Evolutionary conservation across 106 monocot species (phyloP).

Genomic region (Acanthochlamys bracteata): DNA sequence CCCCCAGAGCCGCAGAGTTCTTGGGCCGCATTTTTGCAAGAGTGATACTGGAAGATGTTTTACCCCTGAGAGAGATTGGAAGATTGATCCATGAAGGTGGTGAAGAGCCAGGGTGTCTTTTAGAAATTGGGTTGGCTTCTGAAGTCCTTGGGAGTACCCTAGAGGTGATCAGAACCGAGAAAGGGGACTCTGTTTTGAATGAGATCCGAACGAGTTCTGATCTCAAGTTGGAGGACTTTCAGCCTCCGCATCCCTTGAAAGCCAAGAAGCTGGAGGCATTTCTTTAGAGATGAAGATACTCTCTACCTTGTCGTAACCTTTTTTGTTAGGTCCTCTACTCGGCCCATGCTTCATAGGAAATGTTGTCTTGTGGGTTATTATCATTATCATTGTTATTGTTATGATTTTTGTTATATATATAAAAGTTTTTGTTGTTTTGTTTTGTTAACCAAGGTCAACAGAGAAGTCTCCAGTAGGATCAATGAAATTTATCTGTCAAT

Average conservation of each 20-base stretch:
- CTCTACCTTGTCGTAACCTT: neutral
- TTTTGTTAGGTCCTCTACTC: neutral
- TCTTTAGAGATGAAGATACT: conserved; percentile 3
- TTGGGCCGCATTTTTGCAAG: conserved; percentile 64
- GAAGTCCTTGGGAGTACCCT: conserved; percentile 61
- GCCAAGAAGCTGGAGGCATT: conserved; percentile 9
- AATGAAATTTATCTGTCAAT: too few species aligned
- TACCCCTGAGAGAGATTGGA: conserved; percentile 46
- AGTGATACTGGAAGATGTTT: conserved; percentile 45
- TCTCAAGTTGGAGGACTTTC: conserved; percentile 3
- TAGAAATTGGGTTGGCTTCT: conserved; percentile 56
- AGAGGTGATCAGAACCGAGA: conserved; percentile 50
- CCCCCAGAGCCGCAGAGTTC: conserved; percentile 84
- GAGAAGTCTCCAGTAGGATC: too few species aligned
- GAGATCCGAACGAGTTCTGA: neutral
- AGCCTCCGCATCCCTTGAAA: neutral
- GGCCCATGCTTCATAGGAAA: neutral
- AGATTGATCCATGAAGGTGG: conserved; percentile 67
- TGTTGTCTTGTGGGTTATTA: neutral
- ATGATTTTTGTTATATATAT: neutral
- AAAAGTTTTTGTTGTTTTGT: too few species aligned
- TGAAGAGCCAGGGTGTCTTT: conserved; percentile 59
- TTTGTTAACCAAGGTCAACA: too few species aligned
- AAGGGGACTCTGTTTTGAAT: conserved; percentile 36
- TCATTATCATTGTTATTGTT: neutral